Conservation (phyloP, 2,329 filamentous ascomycete genomes). For the Diatrype stigma region DNA sequence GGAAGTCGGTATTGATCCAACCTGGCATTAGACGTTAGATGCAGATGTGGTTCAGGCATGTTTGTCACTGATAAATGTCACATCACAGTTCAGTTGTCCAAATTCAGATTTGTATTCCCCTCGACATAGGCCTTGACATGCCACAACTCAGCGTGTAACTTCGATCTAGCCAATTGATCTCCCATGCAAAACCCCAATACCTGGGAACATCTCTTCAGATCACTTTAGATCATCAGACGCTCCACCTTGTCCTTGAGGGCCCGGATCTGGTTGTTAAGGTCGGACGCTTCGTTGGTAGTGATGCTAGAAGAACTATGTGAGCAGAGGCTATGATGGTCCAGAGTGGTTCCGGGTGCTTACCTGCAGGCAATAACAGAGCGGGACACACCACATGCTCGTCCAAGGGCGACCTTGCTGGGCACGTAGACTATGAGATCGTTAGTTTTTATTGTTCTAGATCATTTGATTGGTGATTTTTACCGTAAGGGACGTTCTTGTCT, state of each 20-base stretch:
- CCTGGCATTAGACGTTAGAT: too few species aligned
- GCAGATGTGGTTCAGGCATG: too few species aligned
- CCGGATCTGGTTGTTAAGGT: constrained; percentile 83
- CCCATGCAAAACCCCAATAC: constrained; percentile 4
- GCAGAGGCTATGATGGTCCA: not conserved
- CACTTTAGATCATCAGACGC: constrained; percentile 84
- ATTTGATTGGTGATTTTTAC: not conserved
- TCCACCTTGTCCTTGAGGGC: constrained; percentile 93
- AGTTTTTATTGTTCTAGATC: not conserved
- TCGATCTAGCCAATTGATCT: not conserved
- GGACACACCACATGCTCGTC: constrained; percentile 84
- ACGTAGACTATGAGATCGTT: constrained; percentile 39
- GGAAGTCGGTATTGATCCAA: too few species aligned
- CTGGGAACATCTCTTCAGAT: constrained; percentile 56
- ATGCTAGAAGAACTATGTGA: constrained; percentile 41
- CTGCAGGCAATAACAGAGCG: constrained; percentile 80
- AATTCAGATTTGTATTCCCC: constrained; percentile 7
- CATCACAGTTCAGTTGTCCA: not conserved
- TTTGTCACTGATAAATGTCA: too few species aligned
- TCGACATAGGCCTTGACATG: not conserved
- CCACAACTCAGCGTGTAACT: not conserved
- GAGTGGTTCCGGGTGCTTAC: constrained; percentile 2
- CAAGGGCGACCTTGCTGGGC: constrained; percentile 70
- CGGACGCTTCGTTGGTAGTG: constrained; percentile 86
- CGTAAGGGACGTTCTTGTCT: constrained; percentile 57